These are phyloP conservation scores for Solanum raphanifolium DNA, from an alignment of 257 asterid genomes.

Conservation along the genomic window DNA sequence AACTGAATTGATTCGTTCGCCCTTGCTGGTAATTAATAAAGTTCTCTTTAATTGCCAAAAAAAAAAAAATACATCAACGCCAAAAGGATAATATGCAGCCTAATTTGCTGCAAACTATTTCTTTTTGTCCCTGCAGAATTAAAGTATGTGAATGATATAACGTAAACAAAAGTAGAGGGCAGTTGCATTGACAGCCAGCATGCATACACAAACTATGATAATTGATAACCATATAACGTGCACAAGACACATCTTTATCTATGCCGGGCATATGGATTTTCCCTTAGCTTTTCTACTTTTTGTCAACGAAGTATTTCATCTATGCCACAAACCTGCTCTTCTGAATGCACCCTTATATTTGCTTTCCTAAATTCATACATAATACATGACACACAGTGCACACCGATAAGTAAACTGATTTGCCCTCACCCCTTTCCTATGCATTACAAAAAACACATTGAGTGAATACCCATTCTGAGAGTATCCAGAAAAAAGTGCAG, in stretches of 20 bases:
- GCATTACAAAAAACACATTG: no score
- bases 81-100: slow-evolving; percentile 11
- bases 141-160: neutral
- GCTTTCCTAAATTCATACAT: no score
- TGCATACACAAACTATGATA: neutral
- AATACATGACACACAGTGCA: no score
- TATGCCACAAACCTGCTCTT: neutral
- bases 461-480: no score
- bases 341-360: no score
- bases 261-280: neutral
- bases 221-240: neutral
- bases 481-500: no score
- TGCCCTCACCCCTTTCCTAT: no score
- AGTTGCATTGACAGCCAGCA: neutral
- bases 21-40: neutral
- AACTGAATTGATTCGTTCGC: neutral
- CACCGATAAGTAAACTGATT: no score
- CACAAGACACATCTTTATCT: neutral
- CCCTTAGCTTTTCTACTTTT: neutral
- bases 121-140: slow-evolving; percentile 62
- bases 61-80: no score
- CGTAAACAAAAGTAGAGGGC: neutral
- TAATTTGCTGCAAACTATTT: slow-evolving; percentile 63
- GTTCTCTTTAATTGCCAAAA: no score
- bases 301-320: neutral